phyloP scores from a whole-genome alignment of 129 eudicot genomes.

The Rutidosis leptorrhynchoides region DNA sequence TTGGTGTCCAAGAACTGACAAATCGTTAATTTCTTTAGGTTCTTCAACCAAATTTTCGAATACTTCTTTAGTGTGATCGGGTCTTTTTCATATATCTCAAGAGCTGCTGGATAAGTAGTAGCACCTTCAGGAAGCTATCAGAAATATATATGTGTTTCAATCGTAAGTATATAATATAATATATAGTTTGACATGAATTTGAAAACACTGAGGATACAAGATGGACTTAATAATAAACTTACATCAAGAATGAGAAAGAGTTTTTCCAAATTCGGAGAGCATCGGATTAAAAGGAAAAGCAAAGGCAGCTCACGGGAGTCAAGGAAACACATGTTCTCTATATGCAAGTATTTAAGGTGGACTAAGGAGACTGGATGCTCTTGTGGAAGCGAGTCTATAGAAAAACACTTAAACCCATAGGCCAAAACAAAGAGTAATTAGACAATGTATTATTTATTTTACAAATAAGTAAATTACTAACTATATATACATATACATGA shows the following conservation, averaged over 20 bases:
- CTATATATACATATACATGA: neutral
- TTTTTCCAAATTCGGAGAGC: slow-evolving; percentile 5
- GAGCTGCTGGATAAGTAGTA: neutral
- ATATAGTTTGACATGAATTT: neutral
- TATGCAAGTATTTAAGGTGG: slow-evolving; percentile 16
- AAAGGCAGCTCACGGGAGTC: neutral
- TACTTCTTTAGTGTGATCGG: neutral
- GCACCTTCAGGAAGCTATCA: neutral
- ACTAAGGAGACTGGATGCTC: slow-evolving; percentile 8
- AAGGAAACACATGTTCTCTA: neutral
- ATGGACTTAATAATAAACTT: neutral
- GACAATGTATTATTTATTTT: neutral
- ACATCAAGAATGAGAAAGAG: neutral
- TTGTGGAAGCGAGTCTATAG: too few relatives aligned
- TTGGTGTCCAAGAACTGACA: neutral
- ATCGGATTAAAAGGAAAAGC: neutral
- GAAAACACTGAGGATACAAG: neutral
- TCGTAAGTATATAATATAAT: neutral
- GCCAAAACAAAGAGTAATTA: neutral
- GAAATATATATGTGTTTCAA: neutral
- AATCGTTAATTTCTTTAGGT: slow-evolving; percentile 13
- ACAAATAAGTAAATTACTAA: neutral
- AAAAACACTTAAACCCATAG: neutral
- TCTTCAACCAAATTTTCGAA: slow-evolving; percentile 11
- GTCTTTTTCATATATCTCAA: neutral